Percentiles rank a stretch among this genome's conserved stretches.
Conservation (phyloP, 495 filamentous ascomycete genomes). For the Aspergillus indologenus region DNA sequence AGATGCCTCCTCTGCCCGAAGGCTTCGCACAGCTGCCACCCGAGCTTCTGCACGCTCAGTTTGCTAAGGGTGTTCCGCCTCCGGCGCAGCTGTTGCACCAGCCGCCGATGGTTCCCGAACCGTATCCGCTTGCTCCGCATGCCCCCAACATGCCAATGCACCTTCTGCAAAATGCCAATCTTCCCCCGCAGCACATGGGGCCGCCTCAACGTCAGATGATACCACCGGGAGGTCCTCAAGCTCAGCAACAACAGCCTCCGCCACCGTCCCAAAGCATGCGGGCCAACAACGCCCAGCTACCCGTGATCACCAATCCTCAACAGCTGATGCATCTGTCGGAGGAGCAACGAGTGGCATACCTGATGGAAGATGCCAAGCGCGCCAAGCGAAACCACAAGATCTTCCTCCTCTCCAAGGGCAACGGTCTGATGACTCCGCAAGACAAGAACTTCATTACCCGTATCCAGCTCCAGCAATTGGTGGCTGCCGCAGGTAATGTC, state of each 20-base stretch:
- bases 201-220: conserved; percentile 32
- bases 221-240: conserved; percentile 36
- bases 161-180: conserved; percentile 40
- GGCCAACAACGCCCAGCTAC: conserved; percentile 33
- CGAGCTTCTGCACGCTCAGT: conserved; percentile 54
- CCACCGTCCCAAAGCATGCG: conserved; percentile 25
- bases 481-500: conserved; percentile 83
- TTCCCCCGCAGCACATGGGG: conserved; percentile 34
- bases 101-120: conserved; percentile 45
- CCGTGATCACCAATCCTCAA: conserved; percentile 63
- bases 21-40: conserved; percentile 37
- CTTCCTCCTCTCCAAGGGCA: conserved; percentile 84
- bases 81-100: conserved; percentile 46
- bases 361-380: conserved; percentile 88
- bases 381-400: conserved; percentile 99
- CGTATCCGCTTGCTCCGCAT: conserved; percentile 41
- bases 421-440: conserved; percentile 97
- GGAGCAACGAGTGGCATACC: conserved; percentile 70
- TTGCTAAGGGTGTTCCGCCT: conserved; percentile 39
- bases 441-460: conserved; percentile 99
- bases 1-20: conserved; percentile 39
- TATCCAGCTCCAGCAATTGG: conserved; percentile 94
- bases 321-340: conserved; percentile 77
- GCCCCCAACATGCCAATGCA: conserved; percentile 39
- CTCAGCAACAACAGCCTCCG: conserved; percentile 30